A percentile compares a stretch with the other conserved stretches of the same genome.
phyloP scores from a whole-genome alignment of 2,329 filamentous ascomycete genomes.

The Arthrobotrys conoides region DNA sequence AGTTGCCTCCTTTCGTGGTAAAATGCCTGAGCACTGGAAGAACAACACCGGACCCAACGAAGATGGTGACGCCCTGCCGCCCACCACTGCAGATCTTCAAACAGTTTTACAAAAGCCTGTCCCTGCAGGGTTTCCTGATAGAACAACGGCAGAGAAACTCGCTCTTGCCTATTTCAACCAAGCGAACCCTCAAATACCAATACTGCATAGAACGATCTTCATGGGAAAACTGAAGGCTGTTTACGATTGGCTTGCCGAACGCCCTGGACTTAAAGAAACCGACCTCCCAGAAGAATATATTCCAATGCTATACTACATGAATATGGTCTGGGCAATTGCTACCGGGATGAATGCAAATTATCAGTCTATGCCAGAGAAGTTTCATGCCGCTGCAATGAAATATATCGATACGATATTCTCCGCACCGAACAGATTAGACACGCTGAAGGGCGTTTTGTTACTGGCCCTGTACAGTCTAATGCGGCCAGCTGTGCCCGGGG shows the following conservation, averaged over 20 bases:
- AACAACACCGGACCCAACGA: slow-evolving; percentile 42
- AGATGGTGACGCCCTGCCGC: slow-evolving; percentile 47
- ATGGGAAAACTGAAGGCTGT: slow-evolving; percentile 87
- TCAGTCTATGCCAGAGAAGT: slow-evolving; percentile 87
- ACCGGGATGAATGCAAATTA: slow-evolving; percentile 76
- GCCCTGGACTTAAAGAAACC: slow-evolving; percentile 73
- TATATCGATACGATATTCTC: slow-evolving; percentile 86
- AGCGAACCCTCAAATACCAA: slow-evolving; percentile 94
- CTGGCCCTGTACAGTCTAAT: slow-evolving; percentile 92
- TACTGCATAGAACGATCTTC: slow-evolving; percentile 89
- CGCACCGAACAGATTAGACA: slow-evolving; percentile 82
- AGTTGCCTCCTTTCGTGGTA: slow-evolving; percentile 59
- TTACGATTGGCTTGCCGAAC: slow-evolving; percentile 70
- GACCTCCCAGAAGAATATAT: slow-evolving; percentile 70
- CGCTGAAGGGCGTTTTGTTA: slow-evolving; percentile 91
- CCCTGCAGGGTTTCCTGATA: slow-evolving; percentile 81
- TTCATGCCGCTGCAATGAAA: slow-evolving; percentile 93
- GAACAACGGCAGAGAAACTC: slow-evolving; percentile 79
- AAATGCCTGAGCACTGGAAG: slow-evolving; percentile 53
- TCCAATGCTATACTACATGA: slow-evolving; percentile 85
- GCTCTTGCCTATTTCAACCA: slow-evolving; percentile 93
- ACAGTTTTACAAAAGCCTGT: slow-evolving; percentile 59
- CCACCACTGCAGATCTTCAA: slow-evolving; percentile 60
- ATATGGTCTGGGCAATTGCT: slow-evolving; percentile 97
- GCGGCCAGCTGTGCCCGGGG: slow-evolving; percentile 88